phyloP scores from a whole-genome alignment of 2,329 filamentous ascomycete species.

The Colletotrichum noveboracense region DNA sequence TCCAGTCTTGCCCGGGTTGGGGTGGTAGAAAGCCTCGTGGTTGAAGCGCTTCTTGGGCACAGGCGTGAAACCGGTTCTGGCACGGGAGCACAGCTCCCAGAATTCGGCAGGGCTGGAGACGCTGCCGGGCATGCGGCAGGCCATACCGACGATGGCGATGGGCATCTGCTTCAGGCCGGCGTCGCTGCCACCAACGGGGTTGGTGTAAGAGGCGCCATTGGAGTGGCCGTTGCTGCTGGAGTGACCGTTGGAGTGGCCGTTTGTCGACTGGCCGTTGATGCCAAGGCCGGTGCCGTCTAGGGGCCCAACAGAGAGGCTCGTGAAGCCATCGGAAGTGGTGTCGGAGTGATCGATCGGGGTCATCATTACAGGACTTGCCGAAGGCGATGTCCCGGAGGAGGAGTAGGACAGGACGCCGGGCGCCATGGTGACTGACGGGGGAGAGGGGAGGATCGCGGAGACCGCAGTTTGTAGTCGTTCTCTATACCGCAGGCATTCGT shows the following conservation, averaged over 20 bases:
- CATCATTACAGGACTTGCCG: conserved; percentile 23
- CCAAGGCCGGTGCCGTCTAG: conserved; percentile 19
- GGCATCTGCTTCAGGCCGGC: conserved; percentile 36
- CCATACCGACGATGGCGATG: conserved; percentile 53
- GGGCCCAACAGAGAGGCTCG: conserved; percentile 19
- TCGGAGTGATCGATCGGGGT: conserved; percentile 22
- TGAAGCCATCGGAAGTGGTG: conserved; percentile 22
- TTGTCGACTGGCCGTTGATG: conserved; percentile 8
- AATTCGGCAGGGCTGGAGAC: conserved; percentile 47
- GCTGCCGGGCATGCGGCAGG: conserved; percentile 50
- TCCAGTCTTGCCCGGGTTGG: conserved; percentile 47
- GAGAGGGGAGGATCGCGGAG: conserved; percentile 7
- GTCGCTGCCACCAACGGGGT: conserved; percentile 16
- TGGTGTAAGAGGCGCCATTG: conserved; percentile 8
- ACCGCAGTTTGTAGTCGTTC: conserved; percentile 8
- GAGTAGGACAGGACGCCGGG: conserved; percentile 22
- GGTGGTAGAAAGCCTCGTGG: conserved; percentile 44
- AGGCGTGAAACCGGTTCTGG: conserved; percentile 43
- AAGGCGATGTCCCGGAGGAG: conserved; percentile 23
- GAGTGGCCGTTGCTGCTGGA: conserved; percentile 20
- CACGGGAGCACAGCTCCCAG: conserved; percentile 48
- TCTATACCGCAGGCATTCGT: conserved; percentile 18
- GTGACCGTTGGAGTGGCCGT: conserved; percentile 24
- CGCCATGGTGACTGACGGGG: conserved; percentile 19
- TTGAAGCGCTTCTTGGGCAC: conserved; percentile 54